Evolutionary conservation across 257 asterid species (phyloP).

Genomic region (Lavandula angustifolia): DNA sequence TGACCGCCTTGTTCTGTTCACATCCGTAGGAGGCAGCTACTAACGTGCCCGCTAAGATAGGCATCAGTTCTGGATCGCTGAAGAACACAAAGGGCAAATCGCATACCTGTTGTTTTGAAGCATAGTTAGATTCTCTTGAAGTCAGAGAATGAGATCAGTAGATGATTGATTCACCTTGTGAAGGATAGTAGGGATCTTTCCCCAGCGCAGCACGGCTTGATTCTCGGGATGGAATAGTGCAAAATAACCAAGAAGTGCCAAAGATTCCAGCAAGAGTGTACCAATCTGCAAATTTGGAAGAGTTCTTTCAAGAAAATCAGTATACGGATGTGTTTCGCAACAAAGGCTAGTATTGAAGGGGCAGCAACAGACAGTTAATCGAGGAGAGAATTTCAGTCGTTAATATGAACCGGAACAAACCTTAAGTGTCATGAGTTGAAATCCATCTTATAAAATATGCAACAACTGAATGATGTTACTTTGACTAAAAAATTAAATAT

Average conservation of each 20-base stretch:
- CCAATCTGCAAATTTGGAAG: conserved; percentile 56
- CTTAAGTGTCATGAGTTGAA: neutral
- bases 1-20: conserved; percentile 85
- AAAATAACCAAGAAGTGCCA: conserved; percentile 88
- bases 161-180: conserved; percentile 66
- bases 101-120: conserved; percentile 64
- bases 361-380: neutral
- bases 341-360: neutral
- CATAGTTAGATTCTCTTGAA: conserved; percentile 33
- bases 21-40: conserved; percentile 91
- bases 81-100: conserved; percentile 93
- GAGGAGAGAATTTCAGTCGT: neutral
- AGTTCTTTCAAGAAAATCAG: conserved; percentile 22
- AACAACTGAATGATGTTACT: neutral
- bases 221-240: conserved; percentile 83
- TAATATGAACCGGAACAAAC: too few species aligned
- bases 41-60: conserved; percentile 73
- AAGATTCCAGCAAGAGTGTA: conserved; percentile 72
- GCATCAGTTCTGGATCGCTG: conserved; percentile 94
- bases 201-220: conserved; percentile 99
- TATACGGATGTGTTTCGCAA: neutral
- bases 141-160: neutral
- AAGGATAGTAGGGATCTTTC: conserved; percentile 98
- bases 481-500: neutral
- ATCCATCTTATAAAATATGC: neutral